Evolutionary conservation across 257 asterid genomes (phyloP).

Genomic region (Petunia secreta): DNA sequence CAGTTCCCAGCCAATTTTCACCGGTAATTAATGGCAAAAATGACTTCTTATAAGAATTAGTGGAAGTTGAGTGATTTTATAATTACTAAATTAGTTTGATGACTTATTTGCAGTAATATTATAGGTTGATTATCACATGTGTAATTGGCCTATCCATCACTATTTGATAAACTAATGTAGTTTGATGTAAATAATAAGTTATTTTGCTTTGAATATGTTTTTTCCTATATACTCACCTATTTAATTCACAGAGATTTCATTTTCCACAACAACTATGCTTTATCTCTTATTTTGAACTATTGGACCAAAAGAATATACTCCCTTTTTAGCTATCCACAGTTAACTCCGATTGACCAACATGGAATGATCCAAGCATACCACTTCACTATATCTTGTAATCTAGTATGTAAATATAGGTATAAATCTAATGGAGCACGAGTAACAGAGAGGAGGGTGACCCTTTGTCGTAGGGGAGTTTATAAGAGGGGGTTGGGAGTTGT

Average conservation of each 20-base stretch:
- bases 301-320: background rate
- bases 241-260: background rate
- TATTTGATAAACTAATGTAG: background rate
- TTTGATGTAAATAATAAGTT: background rate
- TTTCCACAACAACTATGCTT: background rate
- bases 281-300: background rate
- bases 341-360: slow-evolving; percentile 9
- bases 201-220: too few species aligned
- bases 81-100: too few species aligned
- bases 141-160: too few species aligned
- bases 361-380: background rate
- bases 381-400: background rate
- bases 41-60: too few species aligned
- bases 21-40: too few species aligned
- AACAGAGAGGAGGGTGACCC: too few species aligned
- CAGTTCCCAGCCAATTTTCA: too few species aligned
- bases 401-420: background rate
- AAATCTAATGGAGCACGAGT: background rate
- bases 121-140: too few species aligned
- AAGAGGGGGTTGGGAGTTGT: too few species aligned
- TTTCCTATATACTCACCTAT: background rate
- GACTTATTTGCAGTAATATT: too few species aligned
- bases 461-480: too few species aligned
- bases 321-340: background rate
- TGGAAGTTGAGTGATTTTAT: too few species aligned